Evolutionary conservation across 1,284 basidiomycete species (phyloP).

Genomic region (Ceratobasidium theobromae): DNA sequence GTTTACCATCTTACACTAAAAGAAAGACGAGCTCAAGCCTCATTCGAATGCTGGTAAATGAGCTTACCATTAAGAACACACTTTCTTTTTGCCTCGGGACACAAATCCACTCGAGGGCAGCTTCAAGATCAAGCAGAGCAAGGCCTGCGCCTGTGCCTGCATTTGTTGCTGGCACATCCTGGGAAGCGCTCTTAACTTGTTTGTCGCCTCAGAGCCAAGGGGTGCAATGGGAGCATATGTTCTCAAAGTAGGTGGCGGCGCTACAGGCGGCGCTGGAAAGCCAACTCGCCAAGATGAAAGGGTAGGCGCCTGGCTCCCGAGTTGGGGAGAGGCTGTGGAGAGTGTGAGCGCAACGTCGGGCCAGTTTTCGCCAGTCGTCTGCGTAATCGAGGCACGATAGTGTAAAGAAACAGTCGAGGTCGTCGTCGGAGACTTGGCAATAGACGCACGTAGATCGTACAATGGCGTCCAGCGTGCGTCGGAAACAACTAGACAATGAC

Average conservation of each 20-base stretch:
- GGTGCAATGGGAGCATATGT: too few species aligned
- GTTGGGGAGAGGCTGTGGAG: constrained; percentile 37
- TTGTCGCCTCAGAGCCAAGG: too few species aligned
- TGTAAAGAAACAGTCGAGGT: constrained; percentile 35
- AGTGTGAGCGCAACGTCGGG: constrained; percentile 36
- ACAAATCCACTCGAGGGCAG: constrained; percentile 34
- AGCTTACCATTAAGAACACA: constrained; percentile 35
- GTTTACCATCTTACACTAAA: constrained; percentile 36
- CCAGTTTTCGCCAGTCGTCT: constrained; percentile 39
- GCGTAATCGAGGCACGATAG: constrained; percentile 39
- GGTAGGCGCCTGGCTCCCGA: constrained; percentile 35
- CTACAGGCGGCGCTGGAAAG: constrained; percentile 1
- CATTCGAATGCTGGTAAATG: too few species aligned
- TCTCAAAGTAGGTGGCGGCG: background rate
- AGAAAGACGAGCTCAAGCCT: too few species aligned
- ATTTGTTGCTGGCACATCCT: too few species aligned
- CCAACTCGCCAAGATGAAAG: constrained; percentile 34
- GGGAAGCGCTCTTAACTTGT: too few species aligned
- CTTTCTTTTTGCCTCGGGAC: constrained; percentile 33
- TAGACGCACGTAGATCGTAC: constrained; percentile 39
- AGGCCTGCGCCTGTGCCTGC: constrained; percentile 56
- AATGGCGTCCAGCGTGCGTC: constrained; percentile 39
- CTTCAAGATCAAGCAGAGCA: constrained; percentile 49
- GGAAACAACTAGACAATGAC: constrained; percentile 36
- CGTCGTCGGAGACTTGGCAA: constrained; percentile 19